These are phyloP conservation scores for Protea cynaroides DNA, from an alignment of 164 flowering plant species.

Conservation along the genomic window DNA sequence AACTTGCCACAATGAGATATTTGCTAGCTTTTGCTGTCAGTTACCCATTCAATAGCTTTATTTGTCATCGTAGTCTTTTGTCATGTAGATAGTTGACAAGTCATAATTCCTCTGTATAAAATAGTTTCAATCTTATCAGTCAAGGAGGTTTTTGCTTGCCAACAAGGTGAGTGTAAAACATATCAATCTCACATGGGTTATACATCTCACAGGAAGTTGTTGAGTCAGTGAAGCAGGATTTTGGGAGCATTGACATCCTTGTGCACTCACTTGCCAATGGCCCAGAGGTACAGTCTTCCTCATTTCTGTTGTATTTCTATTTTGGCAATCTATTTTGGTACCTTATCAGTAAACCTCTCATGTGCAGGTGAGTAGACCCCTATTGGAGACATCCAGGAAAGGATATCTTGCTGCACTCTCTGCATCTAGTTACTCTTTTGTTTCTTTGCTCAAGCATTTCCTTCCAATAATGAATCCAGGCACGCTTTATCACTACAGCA, in stretches of 20 bases:
- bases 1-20: too few species aligned
- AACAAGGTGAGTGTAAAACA: too few species aligned
- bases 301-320: background rate
- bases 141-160: too few species aligned
- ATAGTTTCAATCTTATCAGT: too few species aligned
- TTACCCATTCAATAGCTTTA: too few species aligned
- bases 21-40: too few species aligned
- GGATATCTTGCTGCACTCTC: constrained; percentile 96
- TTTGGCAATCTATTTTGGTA: background rate
- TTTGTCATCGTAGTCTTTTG: too few species aligned
- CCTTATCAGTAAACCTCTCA: background rate
- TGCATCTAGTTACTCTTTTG: constrained; percentile 92
- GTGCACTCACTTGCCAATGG: constrained; percentile 99
- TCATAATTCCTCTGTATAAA: too few species aligned
- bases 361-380: constrained; percentile 77
- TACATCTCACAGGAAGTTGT: constrained; percentile 69
- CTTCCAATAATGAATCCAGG: constrained; percentile 97
- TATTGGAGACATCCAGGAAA: constrained; percentile 83
- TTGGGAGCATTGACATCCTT: constrained; percentile 95
- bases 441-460: constrained; percentile 87
- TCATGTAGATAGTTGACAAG: too few species aligned
- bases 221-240: constrained; percentile 79
- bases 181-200: background rate
- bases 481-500: constrained; percentile 16
- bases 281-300: constrained; percentile 60